Evolutionary conservation across 805 yeast genomes (phyloP).

Genomic region (Candida anglica): DNA sequence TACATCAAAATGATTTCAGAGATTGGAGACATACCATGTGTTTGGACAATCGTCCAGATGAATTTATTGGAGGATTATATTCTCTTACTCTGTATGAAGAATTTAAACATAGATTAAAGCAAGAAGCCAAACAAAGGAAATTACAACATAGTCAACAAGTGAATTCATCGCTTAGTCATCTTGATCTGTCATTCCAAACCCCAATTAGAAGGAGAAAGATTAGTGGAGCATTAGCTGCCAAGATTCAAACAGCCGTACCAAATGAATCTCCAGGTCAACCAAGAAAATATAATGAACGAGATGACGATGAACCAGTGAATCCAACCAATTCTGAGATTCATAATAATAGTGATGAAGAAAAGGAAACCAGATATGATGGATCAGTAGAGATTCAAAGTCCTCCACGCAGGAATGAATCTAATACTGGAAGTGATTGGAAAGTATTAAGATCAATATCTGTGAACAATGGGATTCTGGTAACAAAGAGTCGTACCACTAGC

Average conservation of each 20-base stretch:
- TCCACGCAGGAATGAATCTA: slow-evolving; percentile 19
- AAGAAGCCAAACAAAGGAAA: slow-evolving; percentile 36
- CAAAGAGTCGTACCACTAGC: neutral
- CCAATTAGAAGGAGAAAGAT: slow-evolving; percentile 68
- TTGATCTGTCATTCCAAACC: slow-evolving; percentile 56
- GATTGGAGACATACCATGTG: slow-evolving; percentile 95
- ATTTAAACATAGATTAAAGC: slow-evolving; percentile 49
- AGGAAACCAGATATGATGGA: slow-evolving; percentile 5
- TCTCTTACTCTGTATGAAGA: slow-evolving; percentile 62
- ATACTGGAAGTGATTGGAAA: slow-evolving; percentile 27
- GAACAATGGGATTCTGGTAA: slow-evolving; percentile 25
- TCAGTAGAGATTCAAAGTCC: slow-evolving; percentile 11
- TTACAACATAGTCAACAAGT: slow-evolving; percentile 27
- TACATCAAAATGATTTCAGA: slow-evolving; percentile 93
- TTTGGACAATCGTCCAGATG: slow-evolving; percentile 63
- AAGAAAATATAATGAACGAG: slow-evolving; percentile 45
- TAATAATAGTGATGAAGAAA: slow-evolving; percentile 4
- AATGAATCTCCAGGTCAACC: slow-evolving; percentile 97
- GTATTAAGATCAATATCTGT: slow-evolving; percentile 36
- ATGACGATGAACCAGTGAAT: slow-evolving; percentile 8
- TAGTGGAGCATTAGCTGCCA: slow-evolving; percentile 64
- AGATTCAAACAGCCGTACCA: slow-evolving; percentile 78
- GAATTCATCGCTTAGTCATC: slow-evolving; percentile 24
- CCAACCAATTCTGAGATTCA: no score
- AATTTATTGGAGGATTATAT: slow-evolving; percentile 62